phyloP scores from a whole-genome alignment of 768 basidiomycete species.

The Amanita phalloides region DNA sequence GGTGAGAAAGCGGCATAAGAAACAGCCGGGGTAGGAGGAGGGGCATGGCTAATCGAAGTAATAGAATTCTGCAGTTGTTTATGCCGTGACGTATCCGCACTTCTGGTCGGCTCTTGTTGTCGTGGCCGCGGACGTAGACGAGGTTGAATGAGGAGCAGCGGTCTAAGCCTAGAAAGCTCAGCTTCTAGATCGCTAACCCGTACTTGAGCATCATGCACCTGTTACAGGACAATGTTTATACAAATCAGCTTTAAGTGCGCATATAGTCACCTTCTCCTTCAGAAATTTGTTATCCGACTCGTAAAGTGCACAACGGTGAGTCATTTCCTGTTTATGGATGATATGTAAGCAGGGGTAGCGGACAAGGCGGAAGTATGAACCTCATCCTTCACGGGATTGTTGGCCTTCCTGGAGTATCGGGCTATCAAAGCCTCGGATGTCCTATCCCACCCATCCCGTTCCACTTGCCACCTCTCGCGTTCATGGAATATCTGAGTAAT shows the following conservation, averaged over 20 bases:
- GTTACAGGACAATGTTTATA: conserved; percentile 3
- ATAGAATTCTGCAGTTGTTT: conserved; percentile 1
- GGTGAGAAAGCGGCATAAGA: background rate
- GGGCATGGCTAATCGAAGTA: background rate
- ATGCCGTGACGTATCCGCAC: background rate
- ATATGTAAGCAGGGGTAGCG: conserved; percentile 3
- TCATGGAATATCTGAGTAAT: conserved; percentile 44
- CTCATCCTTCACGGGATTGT: conserved; percentile 26
- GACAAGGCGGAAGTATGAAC: conserved; percentile 19
- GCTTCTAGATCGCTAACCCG: conserved; percentile 47
- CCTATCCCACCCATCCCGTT: conserved; percentile 54
- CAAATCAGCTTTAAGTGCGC: background rate
- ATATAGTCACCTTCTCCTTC: conserved; percentile 44
- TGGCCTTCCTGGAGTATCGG: conserved; percentile 30
- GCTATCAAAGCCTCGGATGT: conserved; percentile 56
- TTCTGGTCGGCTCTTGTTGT: background rate
- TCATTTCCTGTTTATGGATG: conserved; percentile 34
- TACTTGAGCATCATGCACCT: conserved; percentile 51
- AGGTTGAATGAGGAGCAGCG: conserved; percentile 59
- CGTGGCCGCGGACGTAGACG: conserved; percentile 15
- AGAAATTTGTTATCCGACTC: conserved; percentile 54
- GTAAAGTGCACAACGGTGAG: conserved; percentile 35
- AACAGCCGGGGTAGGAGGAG: background rate
- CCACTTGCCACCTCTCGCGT: conserved; percentile 47
- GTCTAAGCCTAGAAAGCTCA: conserved; percentile 56